Percentiles rank a stretch among this genome's conserved stretches.
Evolutionary conservation across 2,329 filamentous ascomycete species (phyloP).

Genomic region (Mollisia scopiformis): DNA sequence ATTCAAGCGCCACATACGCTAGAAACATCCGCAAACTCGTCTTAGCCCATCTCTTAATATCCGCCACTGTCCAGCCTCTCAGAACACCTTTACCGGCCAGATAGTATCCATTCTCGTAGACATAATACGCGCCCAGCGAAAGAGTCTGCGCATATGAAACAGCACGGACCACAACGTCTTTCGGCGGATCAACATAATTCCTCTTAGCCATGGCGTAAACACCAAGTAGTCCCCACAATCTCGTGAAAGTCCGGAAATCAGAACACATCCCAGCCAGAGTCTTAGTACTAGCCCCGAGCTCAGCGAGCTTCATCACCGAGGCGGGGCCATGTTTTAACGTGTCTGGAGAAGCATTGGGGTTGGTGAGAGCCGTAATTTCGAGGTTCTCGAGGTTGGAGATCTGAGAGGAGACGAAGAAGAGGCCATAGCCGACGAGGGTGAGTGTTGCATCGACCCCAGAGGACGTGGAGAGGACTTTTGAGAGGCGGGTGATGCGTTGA

Average conservation of each 20-base stretch:
- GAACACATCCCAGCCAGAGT: constrained; percentile 13
- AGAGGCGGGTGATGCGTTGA: background rate
- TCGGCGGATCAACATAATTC: constrained; percentile 11
- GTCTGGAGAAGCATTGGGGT: background rate
- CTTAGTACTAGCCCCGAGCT: constrained; percentile 7
- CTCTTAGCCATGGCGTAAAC: constrained; percentile 14
- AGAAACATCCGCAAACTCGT: constrained; percentile 16
- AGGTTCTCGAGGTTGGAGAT: constrained; percentile 10
- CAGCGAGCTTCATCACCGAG: constrained; percentile 6
- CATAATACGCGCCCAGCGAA: constrained; percentile 6
- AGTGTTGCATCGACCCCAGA: background rate
- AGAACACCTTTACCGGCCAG: constrained; percentile 15
- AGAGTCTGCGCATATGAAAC: constrained; percentile 5
- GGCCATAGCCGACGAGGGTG: constrained; percentile 3
- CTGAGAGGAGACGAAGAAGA: constrained; percentile 13
- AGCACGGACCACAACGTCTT: constrained; percentile 2
- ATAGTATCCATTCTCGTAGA: constrained; percentile 16
- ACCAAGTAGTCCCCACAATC: constrained; percentile 13
- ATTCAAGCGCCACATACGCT: constrained; percentile 9
- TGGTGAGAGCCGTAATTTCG: constrained; percentile 3
- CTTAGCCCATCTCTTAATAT: constrained; percentile 15
- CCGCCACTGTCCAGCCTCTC: constrained; percentile 6
- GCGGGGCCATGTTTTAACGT: constrained; percentile 1
- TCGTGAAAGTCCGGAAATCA: constrained; percentile 13
- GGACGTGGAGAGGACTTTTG: background rate